Conservation (phyloP, 371 early-diverging fungal species). For the Circinella umbellata region DNA sequence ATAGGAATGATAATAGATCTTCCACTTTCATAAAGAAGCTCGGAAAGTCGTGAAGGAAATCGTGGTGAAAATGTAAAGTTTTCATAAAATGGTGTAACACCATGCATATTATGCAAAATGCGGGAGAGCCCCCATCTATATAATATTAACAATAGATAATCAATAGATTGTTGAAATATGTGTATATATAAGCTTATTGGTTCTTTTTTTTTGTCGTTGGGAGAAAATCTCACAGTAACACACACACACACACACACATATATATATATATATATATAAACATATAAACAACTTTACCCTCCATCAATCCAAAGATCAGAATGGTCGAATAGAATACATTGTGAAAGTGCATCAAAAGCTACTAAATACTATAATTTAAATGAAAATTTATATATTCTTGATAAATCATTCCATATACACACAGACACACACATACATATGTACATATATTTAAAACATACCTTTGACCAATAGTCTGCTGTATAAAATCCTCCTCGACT, state of each 20-base stretch:
- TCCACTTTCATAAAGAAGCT: constrained; percentile 23
- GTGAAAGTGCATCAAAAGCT: constrained; percentile 52
- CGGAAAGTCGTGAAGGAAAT: constrained; percentile 29
- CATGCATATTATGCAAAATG: constrained; percentile 62
- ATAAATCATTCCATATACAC: not conserved
- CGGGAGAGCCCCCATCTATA: constrained; percentile 63
- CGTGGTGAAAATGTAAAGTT: constrained; percentile 20
- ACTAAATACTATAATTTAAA: constrained; percentile 44
- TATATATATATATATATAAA: no score
- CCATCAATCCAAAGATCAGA: constrained; percentile 54
- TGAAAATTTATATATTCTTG: not conserved
- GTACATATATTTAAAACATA: constrained; percentile 7
- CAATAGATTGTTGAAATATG: no score
- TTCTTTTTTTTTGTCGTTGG: not conserved
- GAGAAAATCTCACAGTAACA: no score
- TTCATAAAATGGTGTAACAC: constrained; percentile 36
- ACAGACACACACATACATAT: no score
- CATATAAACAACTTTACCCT: constrained; percentile 38
- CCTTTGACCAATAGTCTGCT: constrained; percentile 37
- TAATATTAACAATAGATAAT: not conserved
- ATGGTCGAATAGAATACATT: constrained; percentile 54
- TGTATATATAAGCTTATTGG: not conserved
- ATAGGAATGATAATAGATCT: constrained; percentile 27
- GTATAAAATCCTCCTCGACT: constrained; percentile 50
- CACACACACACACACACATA: no score